Evolutionary conservation across 306 rosid species (phyloP).

Genomic region (Castanea sativa): DNA sequence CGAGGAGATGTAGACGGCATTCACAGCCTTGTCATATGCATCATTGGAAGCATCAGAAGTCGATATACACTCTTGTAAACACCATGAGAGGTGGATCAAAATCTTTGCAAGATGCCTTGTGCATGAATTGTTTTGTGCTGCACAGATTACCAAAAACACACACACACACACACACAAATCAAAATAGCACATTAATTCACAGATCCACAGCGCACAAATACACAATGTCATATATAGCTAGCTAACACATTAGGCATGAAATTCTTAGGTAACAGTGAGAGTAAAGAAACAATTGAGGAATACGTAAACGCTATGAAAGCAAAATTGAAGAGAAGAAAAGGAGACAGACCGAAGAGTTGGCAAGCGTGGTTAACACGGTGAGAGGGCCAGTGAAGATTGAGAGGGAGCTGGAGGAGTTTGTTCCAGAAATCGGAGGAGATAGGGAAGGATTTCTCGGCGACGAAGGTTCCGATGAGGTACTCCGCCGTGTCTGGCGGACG

Average conservation of each 20-base stretch:
- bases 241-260: too few species aligned
- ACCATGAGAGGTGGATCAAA: conserved; percentile 80
- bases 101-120: conserved; percentile 94
- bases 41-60: conserved; percentile 50
- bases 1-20: conserved; percentile 81
- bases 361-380: conserved; percentile 80
- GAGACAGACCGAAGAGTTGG: conserved; percentile 58
- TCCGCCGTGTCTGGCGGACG: conserved; percentile 81
- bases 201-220: too few species aligned
- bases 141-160: not conserved
- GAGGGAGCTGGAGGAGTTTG: conserved; percentile 82
- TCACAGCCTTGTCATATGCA: conserved; percentile 74
- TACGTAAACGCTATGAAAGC: not conserved
- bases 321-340: not conserved
- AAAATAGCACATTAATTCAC: not conserved
- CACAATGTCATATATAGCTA: too few species aligned
- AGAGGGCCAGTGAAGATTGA: conserved; percentile 71
- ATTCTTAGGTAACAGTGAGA: too few species aligned
- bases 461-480: conserved; percentile 82
- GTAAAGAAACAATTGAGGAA: too few species aligned
- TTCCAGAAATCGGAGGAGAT: conserved; percentile 92
- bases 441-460: conserved; percentile 79
- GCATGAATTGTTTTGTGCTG: conserved; percentile 73
- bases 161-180: not conserved
- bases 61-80: conserved; percentile 77